These are phyloP conservation scores for Candida maesae DNA, from an alignment of 805 yeast species.

Conservation along the genomic window DNA sequence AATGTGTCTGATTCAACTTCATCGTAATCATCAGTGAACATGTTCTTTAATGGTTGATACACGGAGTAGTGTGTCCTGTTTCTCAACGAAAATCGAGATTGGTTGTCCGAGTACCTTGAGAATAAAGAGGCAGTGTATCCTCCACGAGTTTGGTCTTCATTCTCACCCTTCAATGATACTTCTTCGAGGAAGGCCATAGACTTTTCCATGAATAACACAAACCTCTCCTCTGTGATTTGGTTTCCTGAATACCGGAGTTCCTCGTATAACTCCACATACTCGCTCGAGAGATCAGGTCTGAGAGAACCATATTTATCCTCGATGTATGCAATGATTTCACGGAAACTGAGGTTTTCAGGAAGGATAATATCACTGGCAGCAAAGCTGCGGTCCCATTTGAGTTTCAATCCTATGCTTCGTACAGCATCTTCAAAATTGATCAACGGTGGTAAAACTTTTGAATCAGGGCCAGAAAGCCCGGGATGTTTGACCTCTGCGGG, in stretches of 20 bases:
- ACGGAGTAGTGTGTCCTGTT: conserved; percentile 1
- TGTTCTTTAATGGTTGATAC: background rate
- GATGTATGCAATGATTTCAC: conserved; percentile 39
- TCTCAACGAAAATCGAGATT: conserved; percentile 8
- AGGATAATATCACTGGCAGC: conserved; percentile 32
- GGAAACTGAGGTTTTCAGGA: conserved; percentile 39
- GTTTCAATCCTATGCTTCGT: conserved; percentile 55
- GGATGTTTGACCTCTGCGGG: conserved; percentile 43
- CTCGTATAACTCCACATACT: conserved; percentile 58
- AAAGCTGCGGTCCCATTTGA: conserved; percentile 45
- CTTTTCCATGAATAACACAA: conserved; percentile 53
- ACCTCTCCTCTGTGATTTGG: conserved; percentile 53
- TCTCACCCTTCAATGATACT: conserved; percentile 7
- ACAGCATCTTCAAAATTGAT: conserved; percentile 50
- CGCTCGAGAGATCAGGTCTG: conserved; percentile 16
- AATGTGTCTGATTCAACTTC: background rate
- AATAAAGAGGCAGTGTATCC: conserved; percentile 5
- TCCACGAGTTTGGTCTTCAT: background rate
- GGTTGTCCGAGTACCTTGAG: conserved; percentile 8
- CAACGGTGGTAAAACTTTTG: conserved; percentile 35
- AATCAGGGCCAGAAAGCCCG: conserved; percentile 45
- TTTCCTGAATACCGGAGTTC: conserved; percentile 61
- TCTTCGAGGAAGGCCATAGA: conserved; percentile 33
- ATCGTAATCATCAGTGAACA: background rate
- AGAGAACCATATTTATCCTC: conserved; percentile 23